A percentile compares a stretch with the other conserved stretches of the same genome.
phyloP scores from a whole-genome alignment of 495 filamentous ascomycete species.

The Penicillium dipodomyicola region DNA sequence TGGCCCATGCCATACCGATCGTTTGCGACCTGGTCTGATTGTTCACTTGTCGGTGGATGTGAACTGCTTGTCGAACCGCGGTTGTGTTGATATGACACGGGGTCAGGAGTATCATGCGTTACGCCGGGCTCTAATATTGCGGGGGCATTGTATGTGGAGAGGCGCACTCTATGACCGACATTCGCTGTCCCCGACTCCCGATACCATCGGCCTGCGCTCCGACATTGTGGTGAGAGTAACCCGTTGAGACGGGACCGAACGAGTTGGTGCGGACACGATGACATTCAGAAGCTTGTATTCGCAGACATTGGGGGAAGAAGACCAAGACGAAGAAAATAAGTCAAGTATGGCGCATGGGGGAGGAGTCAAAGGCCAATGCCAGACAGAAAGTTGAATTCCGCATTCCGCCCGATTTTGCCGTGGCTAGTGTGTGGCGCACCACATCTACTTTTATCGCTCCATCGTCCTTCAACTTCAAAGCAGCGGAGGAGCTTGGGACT shows the following conservation, averaged over 20 bases:
- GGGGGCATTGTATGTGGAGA: slow-evolving; percentile 15
- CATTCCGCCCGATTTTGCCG: slow-evolving; percentile 35
- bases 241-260: slow-evolving; percentile 35
- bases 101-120: background rate
- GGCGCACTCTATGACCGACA: slow-evolving; percentile 15
- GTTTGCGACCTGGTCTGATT: background rate
- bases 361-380: slow-evolving; percentile 1
- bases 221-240: slow-evolving; percentile 29
- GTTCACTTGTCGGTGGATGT: background rate
- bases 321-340: slow-evolving; percentile 5
- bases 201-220: slow-evolving; percentile 25
- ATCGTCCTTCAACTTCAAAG: slow-evolving; percentile 20
- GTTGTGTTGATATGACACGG: background rate
- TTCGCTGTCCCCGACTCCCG: slow-evolving; percentile 17
- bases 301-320: slow-evolving; percentile 24
- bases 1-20: background rate
- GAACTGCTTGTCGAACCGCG: background rate
- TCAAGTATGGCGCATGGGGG: slow-evolving; percentile 1
- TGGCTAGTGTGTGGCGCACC: slow-evolving; percentile 39
- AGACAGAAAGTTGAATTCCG: slow-evolving; percentile 21
- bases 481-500: slow-evolving; percentile 19
- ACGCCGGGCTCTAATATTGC: background rate
- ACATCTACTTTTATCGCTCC: slow-evolving; percentile 20
- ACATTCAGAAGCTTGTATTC: slow-evolving; percentile 39
- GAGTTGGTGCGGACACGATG: slow-evolving; percentile 31